Percentiles rank a stretch among this genome's conserved stretches.
phyloP scores from a whole-genome alignment of 192 early-diverging fungal genomes.

The Backusella psychrophila region DNA sequence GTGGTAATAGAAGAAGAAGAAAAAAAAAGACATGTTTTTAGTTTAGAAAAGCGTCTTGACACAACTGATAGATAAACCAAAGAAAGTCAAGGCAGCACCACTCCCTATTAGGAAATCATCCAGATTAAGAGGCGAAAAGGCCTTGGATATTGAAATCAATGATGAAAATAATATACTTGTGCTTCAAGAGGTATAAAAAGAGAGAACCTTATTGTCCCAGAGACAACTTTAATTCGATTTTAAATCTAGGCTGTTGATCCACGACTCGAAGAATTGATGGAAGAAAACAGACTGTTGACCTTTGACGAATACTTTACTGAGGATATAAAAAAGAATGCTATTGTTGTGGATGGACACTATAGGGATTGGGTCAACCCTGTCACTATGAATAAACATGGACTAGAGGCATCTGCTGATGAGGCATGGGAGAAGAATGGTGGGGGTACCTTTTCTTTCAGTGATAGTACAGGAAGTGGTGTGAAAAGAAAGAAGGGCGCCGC shows the following conservation, averaged over 20 bases:
- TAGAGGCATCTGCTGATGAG: slow-evolving; percentile 57
- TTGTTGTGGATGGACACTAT: slow-evolving; percentile 64
- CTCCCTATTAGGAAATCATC: slow-evolving; percentile 29
- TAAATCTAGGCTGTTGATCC: not conserved
- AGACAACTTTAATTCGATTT: not conserved
- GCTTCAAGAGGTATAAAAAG: not conserved
- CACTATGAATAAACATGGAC: slow-evolving; percentile 56
- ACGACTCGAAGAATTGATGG: slow-evolving; percentile 28
- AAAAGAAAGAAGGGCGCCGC: not conserved
- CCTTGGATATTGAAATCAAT: slow-evolving; percentile 16
- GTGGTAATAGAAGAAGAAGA: not conserved
- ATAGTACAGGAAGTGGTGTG: slow-evolving; percentile 58
- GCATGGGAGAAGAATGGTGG: slow-evolving; percentile 80
- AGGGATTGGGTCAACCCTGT: slow-evolving; percentile 61
- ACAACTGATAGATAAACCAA: not conserved
- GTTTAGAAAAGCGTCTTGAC: not conserved
- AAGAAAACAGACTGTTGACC: slow-evolving; percentile 42
- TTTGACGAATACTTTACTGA: slow-evolving; percentile 58
- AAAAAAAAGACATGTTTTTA: not conserved
- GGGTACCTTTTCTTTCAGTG: slow-evolving; percentile 67
- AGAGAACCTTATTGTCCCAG: not conserved
- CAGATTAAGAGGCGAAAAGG: slow-evolving; percentile 38
- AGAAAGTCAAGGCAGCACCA: not conserved
- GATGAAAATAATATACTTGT: slow-evolving; percentile 38
- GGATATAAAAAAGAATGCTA: slow-evolving; percentile 47